A percentile compares a stretch with the other conserved stretches of the same genome.
Conservation (phyloP, 768 basidiomycete genomes). For the Crucibulum laeve region DNA sequence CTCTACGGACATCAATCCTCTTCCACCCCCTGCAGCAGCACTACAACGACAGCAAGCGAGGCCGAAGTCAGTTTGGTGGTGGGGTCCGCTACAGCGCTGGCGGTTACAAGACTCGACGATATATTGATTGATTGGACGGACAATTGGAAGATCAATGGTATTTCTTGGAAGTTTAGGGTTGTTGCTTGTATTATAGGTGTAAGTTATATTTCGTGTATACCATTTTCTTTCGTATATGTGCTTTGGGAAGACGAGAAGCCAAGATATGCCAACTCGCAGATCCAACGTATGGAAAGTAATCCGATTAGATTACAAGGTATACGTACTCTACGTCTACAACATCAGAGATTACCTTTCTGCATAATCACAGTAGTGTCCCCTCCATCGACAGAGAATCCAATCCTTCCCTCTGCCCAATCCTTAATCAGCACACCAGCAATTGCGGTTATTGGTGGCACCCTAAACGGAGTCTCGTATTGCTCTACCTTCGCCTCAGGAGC, state of each 20-base stretch:
- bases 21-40: conserved; percentile 8
- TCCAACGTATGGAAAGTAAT: no score
- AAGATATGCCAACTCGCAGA: no score
- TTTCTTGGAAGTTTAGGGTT: no score
- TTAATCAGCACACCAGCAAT: conserved; percentile 84
- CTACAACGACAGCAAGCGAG: conserved; percentile 11
- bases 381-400: conserved; percentile 25
- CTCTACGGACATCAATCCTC: background rate
- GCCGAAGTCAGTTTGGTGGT: conserved; percentile 66
- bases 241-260: no score
- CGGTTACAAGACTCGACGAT: conserved; percentile 72
- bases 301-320: no score
- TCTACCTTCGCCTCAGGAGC: conserved; percentile 10
- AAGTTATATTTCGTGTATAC: no score
- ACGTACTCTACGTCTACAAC: no score
- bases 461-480: conserved; percentile 50
- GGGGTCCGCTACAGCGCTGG: conserved; percentile 75
- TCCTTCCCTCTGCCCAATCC: conserved; percentile 71
- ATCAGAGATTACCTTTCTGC: conserved; percentile 19
- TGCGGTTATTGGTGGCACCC: conserved; percentile 71
- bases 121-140: conserved; percentile 38
- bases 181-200: no score
- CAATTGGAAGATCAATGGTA: no score
- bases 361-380: conserved; percentile 1
- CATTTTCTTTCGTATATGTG: no score